Base-by-base conservation (phyloP, 2,329 filamentous ascomycete species). In the Alternaria arborescens region DNA sequence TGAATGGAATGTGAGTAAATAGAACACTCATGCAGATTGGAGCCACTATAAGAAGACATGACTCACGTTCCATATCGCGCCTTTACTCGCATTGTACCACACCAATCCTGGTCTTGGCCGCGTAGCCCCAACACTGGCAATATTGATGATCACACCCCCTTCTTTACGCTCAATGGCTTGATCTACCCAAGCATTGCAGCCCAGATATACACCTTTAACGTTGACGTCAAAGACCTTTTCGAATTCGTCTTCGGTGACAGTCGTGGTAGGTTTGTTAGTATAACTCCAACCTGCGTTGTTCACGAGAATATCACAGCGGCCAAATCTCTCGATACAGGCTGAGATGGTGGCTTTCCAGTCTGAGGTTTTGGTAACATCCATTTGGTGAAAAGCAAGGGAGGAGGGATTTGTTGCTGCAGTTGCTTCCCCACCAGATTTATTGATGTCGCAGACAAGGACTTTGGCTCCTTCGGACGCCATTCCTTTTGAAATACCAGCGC, bases 71-170 rank as follows among this genome's bases (percentile, higher is more conserved):
- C 85, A 84, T 11, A 89, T 85, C 0, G 89, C 89, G 0, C 86
- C 88, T 73, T 91, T 91, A 43, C 85, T 87, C 1, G 88, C 87
- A 70, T 90, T 91, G 70, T 91, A 91, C 88, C 89, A 91, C 1
- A 88, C 88, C 46, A 91, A 71, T 0, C 87, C 85, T 0, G 87
- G 86, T 24, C 89, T 81, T 0, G 89, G 89, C 26, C 89, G 78
- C 8, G 83, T 82, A 3, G 84, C 88, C 0, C 88, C 88, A 0
- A 88, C 89, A 2, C 86, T 89, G 1, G 89, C 87, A 51, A 91
- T 86, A 61, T 89, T 88, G 55, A 91, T 85, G 57, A 91, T 88
- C 26, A 80, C 84, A 0, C 87, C 89, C 0, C 86, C 84, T 7
- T 85, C 82, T 1, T 84, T 83, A 59, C 85, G 79, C 58, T 84